phyloP scores from a whole-genome alignment of 176 grass and related monocot genomes.

The Oryza longistaminata region DNA sequence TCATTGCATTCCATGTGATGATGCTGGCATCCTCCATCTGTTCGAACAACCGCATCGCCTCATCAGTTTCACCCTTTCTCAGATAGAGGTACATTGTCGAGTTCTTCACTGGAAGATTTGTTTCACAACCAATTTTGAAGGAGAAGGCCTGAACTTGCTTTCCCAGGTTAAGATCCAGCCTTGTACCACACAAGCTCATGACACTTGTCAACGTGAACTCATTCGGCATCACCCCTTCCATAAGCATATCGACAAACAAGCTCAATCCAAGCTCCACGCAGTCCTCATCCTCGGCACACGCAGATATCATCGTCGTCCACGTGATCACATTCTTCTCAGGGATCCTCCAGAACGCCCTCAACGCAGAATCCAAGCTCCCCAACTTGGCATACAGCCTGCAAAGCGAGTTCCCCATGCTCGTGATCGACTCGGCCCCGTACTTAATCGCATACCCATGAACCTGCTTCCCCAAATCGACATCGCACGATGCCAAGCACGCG shows the following conservation, averaged over 20 bases:
- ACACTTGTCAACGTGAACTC: slow-evolving; percentile 75
- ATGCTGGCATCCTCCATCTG: slow-evolving; percentile 57
- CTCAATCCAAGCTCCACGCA: slow-evolving; percentile 53
- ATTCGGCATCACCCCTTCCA: slow-evolving; percentile 57
- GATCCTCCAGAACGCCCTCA: slow-evolving; percentile 54
- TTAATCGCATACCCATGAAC: slow-evolving; percentile 67
- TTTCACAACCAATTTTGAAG: slow-evolving; percentile 64
- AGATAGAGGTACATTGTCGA: slow-evolving; percentile 81
- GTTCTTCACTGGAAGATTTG: slow-evolving; percentile 63
- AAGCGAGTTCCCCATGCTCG: slow-evolving; percentile 65
- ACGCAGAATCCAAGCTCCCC: slow-evolving; percentile 48
- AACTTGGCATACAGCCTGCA: slow-evolving; percentile 69
- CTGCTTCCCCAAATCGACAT: slow-evolving; percentile 52
- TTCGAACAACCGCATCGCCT: slow-evolving; percentile 66
- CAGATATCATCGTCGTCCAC: slow-evolving; percentile 76
- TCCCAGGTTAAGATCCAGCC: slow-evolving; percentile 61
- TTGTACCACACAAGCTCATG: slow-evolving; percentile 63
- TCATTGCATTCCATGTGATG: slow-evolving; percentile 79
- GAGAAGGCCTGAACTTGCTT: slow-evolving; percentile 76
- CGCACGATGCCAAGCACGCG: slow-evolving; percentile 33
- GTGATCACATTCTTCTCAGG: slow-evolving; percentile 78
- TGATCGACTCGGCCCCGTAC: slow-evolving; percentile 49
- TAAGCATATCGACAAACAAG: slow-evolving; percentile 70
- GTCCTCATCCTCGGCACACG: slow-evolving; percentile 64
- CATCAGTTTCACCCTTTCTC: slow-evolving; percentile 57